Base-by-base conservation (phyloP, 805 yeast species). In the Candida alai region DNA sequence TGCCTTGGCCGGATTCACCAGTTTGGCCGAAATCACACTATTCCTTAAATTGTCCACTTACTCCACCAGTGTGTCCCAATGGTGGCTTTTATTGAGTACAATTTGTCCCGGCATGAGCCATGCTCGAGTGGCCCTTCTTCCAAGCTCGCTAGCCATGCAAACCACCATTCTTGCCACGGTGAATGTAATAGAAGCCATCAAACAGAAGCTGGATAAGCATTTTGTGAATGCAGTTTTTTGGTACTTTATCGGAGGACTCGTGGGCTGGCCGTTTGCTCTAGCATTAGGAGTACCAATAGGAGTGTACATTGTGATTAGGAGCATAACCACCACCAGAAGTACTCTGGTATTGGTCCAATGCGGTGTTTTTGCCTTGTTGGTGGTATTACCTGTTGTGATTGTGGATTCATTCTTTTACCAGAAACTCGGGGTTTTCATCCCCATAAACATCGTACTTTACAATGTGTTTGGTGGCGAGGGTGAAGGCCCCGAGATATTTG, bases 211-310 rank as follows among this genome's bases (percentile, higher is more conserved):
- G 10, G 17, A 33, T 17, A 3, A 14, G 4, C 18, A 19, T 7
- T 24, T 28, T 2, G n/a, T 20, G 2, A 32, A 36, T n/a, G 59
- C 68, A 2, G 52, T 73, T 3, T 39, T 65, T 1, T 70, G 70
- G 65, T 63, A 70, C 23, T 56, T 73, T 14, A 42, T 83, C n/a
- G 94, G 88, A 4, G 90, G 90, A 0, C 49, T 89, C 2, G 42
- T 84, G 19, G 97, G 97, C 2, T 90, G 97, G 97, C 97, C 97
- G 1, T 90, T 89, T 56, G 74, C 81, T 0, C 56, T 85, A 37
- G 78, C 73, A 0, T 56, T 87, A 36, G 78, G 78, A 2, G 43
- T 74, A 2, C 93, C 96, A 1, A 68, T 79, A 36, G 68, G 74
- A 13, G 30, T 62, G 1, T 76, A 63, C 50, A 17, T 54, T 49